Evolutionary conservation across 768 basidiomycete genomes (phyloP), one percentile per base, ranked within the genome.

Genomic region (Lactarius akahatsu): DNA sequence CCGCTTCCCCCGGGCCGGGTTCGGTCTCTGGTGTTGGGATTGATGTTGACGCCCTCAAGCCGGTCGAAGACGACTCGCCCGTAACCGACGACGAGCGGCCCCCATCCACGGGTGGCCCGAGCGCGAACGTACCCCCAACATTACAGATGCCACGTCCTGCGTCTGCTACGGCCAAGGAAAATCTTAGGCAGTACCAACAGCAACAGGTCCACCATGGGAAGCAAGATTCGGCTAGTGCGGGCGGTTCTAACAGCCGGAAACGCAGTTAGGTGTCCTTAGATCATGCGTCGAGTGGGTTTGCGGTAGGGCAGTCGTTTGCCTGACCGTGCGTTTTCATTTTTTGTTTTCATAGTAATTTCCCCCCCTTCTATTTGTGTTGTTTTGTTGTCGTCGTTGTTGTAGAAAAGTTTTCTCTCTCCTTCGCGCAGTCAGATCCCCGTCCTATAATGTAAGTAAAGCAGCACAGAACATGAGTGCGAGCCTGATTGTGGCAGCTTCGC

Each of bases 41-140:
- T 9, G 83, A 85, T 16, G 76, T 59, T 59, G 85, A 85, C 70
- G 85, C 85, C 59, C 88, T 92, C 87, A 92, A 92, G 72, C 91
- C 91, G 16, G 89, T 92, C 4, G 90, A 87, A 20, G 86, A 85
- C 50, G 74, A 74, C n/a, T 75, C 74, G 28, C 70, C 68, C 10
- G 36, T 36, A 55, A 58, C 62, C 3, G 59, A 71, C 23, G 70
- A 70, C 18, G 64, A 68, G 45, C 56, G 41, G n/a, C 66, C 64
- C 57, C 30, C 64, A 2, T n/a, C 57, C n/a, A 6, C 59, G n/a
- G 67, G 62, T 7, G 61, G 30, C 1, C 15, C 67, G 2, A 57
- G 10, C 16, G 18, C 23, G 30, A 66, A 66, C 28, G 47, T 56
- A n/a, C 62, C 69, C 11, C 73, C 70, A 13, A 68, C 59, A 45